Base-by-base conservation (phyloP, 2,329 filamentous ascomycete genomes). In the Colletotrichum scovillei region DNA sequence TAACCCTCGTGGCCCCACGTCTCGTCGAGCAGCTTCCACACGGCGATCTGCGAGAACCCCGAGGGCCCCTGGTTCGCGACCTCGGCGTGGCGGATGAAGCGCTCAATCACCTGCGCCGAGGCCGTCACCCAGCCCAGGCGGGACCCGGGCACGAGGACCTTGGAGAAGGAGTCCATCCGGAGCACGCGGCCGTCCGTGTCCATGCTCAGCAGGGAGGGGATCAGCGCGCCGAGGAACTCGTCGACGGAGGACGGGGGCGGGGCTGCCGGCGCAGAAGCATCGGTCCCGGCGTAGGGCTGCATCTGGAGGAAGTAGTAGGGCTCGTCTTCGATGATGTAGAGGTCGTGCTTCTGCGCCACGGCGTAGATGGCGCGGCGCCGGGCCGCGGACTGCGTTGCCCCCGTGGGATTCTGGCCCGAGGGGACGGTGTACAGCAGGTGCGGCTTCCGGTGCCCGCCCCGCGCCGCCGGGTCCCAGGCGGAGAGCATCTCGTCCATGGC, bases 261-360 rank as follows among this genome's bases (percentile, higher is more conserved):
- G 4, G 86, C 83, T 1, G 86, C 32, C 4, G 32, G 11, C 32
- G 32, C 82, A 0, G 88, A 82, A 19, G 86, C 82, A 75, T 87
- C 82, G 38, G 86, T 83, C 16, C 89, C 88, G 1, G 88, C 88
- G 83, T 95, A 96, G 0, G 92, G 91, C 77, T 94, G 91, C 93
- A 95, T 94, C 83, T 98, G 95, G 46, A 98, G 87, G 85, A 96
- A 98, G 84, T 97, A 98, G 85, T 98, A 98, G 1, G 95, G 95
- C 81, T 98, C 95, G 80, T 98, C 95, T 84, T 98, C 95, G 77
- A 98, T 85, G 79, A 98, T 95, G 84, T 90, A 93, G 53, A 98
- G 79, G 79, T 98, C 94, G 82, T 98, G 94, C 84, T 94, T 95
- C 80, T 93, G 92, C 38, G 92, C 93, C 16, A 97, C 88, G 46